phyloP scores from a whole-genome alignment of 2,329 filamentous ascomycete genomes.

The Alternaria alternata region DNA sequence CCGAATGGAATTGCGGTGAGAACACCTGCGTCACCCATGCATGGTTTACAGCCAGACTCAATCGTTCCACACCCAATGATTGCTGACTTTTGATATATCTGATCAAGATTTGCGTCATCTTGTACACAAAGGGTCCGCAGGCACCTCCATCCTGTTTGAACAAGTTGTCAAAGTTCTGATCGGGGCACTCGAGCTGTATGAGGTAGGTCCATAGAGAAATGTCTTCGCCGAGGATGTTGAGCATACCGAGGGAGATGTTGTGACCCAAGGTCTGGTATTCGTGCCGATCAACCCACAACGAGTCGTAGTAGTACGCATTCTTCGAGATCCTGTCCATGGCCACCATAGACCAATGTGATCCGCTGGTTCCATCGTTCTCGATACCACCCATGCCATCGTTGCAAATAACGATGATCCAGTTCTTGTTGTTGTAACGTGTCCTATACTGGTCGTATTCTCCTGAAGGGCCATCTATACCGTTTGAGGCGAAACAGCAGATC shows the following conservation, averaged over 20 bases:
- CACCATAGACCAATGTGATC: constrained; percentile 36
- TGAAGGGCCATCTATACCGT: constrained; percentile 3
- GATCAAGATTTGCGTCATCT: constrained; percentile 19
- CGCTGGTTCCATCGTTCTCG: constrained; percentile 9
- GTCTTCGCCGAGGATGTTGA: constrained; percentile 22
- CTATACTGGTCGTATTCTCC: constrained; percentile 17
- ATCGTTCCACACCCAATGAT: neutral
- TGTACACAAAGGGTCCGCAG: constrained; percentile 32
- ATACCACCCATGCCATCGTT: constrained; percentile 29
- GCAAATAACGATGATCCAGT: constrained; percentile 37
- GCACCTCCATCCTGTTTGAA: constrained; percentile 21
- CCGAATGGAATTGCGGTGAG: constrained; percentile 12
- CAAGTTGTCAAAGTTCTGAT: constrained; percentile 25
- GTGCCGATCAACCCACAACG: neutral
- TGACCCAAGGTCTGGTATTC: neutral
- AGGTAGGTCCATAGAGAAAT: neutral
- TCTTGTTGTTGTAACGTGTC: constrained; percentile 20
- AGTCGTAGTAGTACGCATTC: constrained; percentile 30
- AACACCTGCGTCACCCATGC: constrained; percentile 1
- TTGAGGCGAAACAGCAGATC: constrained; percentile 15
- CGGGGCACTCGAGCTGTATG: constrained; percentile 12
- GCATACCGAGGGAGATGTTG: constrained; percentile 12
- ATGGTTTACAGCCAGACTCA: neutral
- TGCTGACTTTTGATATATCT: neutral
- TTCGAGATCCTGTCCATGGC: constrained; percentile 19